Conservation (phyloP, 225 moss, liverwort and hornwort species). For the Pseudisothecium myosuroides region DNA sequence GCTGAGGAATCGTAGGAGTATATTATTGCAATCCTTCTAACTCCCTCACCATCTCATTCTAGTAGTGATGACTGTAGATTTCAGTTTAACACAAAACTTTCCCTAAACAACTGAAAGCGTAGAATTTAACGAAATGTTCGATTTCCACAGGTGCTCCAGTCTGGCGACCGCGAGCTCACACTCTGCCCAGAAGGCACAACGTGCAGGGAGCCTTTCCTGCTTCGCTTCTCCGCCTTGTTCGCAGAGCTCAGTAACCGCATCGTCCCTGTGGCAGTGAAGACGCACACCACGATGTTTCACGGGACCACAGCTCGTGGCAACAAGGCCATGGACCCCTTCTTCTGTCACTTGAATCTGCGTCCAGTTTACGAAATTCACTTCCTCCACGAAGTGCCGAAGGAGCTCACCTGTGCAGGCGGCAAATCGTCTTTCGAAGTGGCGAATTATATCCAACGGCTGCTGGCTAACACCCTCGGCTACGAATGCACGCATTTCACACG, state of each 20-base stretch:
- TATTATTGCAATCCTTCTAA: neutral
- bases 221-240: slow-evolving; percentile 77
- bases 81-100: neutral
- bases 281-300: slow-evolving; percentile 70
- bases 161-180: slow-evolving; percentile 40
- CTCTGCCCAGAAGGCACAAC: slow-evolving; percentile 90
- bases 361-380: slow-evolving; percentile 60
- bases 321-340: slow-evolving; percentile 96
- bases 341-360: slow-evolving; percentile 61
- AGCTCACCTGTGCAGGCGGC: slow-evolving; percentile 59
- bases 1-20: neutral
- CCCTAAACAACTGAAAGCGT: neutral
- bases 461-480: slow-evolving; percentile 51
- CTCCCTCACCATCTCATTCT: neutral
- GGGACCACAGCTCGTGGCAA: slow-evolving; percentile 81
- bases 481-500: slow-evolving; percentile 77
- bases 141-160: neutral
- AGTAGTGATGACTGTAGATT: neutral
- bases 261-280: slow-evolving; percentile 64
- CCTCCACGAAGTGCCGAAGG: slow-evolving; percentile 44
- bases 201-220: slow-evolving; percentile 80
- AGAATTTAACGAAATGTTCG: neutral
- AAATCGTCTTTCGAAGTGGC: slow-evolving; percentile 69
- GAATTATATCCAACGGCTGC: slow-evolving; percentile 57
- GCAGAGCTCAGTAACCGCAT: slow-evolving; percentile 80